A percentile compares a stretch with the other conserved stretches of the same genome.
phyloP scores from a whole-genome alignment of 192 early-diverging fungal genomes.

The Backusella luteola region DNA sequence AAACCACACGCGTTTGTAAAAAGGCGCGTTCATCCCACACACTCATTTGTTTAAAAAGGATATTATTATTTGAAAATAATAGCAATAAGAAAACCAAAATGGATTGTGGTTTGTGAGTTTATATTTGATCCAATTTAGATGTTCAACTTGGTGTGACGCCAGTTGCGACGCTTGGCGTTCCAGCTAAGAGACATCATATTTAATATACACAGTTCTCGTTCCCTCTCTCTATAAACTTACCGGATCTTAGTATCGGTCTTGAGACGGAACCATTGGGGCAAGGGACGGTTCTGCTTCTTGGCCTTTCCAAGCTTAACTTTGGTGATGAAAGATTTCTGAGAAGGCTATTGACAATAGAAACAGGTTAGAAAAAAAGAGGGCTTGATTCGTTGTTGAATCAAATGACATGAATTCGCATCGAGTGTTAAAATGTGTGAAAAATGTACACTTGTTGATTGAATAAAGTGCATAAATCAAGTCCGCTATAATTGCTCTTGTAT shows the following conservation, averaged over 20 bases:
- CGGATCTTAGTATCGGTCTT: slow-evolving; percentile 92
- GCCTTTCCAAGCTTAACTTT: slow-evolving; percentile 99
- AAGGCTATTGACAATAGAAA: slow-evolving; percentile 59
- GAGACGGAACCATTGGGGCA: slow-evolving; percentile 97
- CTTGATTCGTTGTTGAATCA: background rate
- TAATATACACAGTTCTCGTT: background rate
- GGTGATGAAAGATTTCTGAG: slow-evolving; percentile 96
- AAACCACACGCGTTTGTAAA: background rate
- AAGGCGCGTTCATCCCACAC: background rate
- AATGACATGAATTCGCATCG: background rate
- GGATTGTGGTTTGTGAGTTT: background rate
- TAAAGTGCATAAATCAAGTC: background rate
- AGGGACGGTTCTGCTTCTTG: slow-evolving; percentile 97
- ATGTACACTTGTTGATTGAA: background rate
- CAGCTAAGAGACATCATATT: slow-evolving; percentile 52
- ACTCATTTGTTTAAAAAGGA: background rate
- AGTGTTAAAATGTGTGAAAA: no score
- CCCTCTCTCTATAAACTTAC: slow-evolving; percentile 31
- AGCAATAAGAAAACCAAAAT: background rate
- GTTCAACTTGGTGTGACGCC: slow-evolving; percentile 97
- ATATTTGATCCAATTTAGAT: slow-evolving; percentile 58
- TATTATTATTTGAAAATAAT: background rate
- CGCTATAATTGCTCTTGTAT: background rate
- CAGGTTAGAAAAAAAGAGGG: background rate
- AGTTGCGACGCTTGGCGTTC: slow-evolving; percentile 98